Evolutionary conservation across 805 yeast species (phyloP).

Genomic region (Pichia thaimueangensis): DNA sequence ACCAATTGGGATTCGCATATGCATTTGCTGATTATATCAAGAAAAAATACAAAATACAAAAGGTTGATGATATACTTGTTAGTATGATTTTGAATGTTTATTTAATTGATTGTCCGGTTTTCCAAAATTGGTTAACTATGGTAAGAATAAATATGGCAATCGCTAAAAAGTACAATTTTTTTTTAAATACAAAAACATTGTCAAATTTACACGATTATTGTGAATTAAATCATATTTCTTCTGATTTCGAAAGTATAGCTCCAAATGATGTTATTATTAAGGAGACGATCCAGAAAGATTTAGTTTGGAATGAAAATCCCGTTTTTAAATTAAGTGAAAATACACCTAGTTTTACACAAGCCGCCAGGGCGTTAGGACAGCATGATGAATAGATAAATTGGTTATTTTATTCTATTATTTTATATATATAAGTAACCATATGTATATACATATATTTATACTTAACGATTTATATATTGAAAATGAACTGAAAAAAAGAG

Average conservation of each 20-base stretch:
- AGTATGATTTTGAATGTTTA: constrained; percentile 18
- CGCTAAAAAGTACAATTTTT: background rate
- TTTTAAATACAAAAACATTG: background rate
- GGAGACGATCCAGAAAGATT: constrained; percentile 11
- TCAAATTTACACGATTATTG: constrained; percentile 20
- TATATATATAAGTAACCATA: background rate
- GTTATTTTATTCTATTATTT: no score
- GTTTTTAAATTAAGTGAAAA: constrained; percentile 13
- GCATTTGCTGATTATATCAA: constrained; percentile 22
- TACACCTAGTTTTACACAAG: constrained; percentile 13
- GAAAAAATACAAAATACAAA: constrained; percentile 11
- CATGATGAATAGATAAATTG: no score
- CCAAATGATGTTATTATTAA: constrained; percentile 13
- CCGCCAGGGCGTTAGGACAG: constrained; percentile 12
- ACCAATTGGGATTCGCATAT: constrained; percentile 21
- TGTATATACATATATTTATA: no score
- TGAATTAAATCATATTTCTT: constrained; percentile 17
- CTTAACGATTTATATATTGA: no score
- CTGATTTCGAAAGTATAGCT: constrained; percentile 12
- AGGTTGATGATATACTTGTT: constrained; percentile 14
- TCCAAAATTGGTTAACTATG: constrained; percentile 23
- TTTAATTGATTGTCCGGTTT: constrained; percentile 17
- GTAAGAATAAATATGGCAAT: constrained; percentile 13
- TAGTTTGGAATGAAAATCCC: constrained; percentile 19
- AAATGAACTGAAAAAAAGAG: background rate